A percentile compares a stretch with the other conserved stretches of the same genome.
Conservation (phyloP, 2,329 filamentous ascomycete genomes). For the Aspergillus ochraceoroseus region DNA sequence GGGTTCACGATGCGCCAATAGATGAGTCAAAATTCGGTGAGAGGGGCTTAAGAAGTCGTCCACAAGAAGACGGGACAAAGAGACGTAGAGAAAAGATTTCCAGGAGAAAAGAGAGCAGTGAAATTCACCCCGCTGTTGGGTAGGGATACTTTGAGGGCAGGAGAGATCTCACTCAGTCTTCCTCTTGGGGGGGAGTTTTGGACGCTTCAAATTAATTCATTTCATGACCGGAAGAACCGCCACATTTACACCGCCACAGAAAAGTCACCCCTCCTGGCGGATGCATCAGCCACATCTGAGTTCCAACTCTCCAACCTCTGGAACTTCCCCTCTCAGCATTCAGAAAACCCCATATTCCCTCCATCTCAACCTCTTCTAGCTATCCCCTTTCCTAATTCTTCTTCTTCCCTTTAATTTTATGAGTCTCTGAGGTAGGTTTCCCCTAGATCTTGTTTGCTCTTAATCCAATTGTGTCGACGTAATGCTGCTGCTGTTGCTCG, state of each 20-base stretch:
- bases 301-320: conserved; percentile 10
- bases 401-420: conserved; percentile 8
- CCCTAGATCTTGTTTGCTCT: too few species aligned
- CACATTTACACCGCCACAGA: conserved; percentile 33
- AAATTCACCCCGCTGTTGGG: conserved; percentile 3
- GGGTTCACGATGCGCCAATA: conserved; percentile 25
- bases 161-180: too few species aligned
- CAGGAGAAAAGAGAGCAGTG: conserved; percentile 1
- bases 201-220: conserved; percentile 6
- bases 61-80: conserved; percentile 1
- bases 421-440: conserved; percentile 9
- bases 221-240: conserved; percentile 13
- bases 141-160: too few species aligned
- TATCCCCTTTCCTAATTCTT: conserved; percentile 5
- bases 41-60: conserved; percentile 7
- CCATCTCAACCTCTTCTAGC: too few species aligned
- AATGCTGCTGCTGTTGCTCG: conserved; percentile 22
- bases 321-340: conserved; percentile 15
- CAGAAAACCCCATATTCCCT: conserved; percentile 17
- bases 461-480: conserved; percentile 29
- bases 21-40: conserved; percentile 7
- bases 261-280: conserved; percentile 24
- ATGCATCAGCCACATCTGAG: conserved; percentile 28
- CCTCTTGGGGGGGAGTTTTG: neutral
- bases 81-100: too few species aligned